phyloP scores from a whole-genome alignment of 768 basidiomycete genomes.

The Pseudohyphozyma bogoriensis region DNA sequence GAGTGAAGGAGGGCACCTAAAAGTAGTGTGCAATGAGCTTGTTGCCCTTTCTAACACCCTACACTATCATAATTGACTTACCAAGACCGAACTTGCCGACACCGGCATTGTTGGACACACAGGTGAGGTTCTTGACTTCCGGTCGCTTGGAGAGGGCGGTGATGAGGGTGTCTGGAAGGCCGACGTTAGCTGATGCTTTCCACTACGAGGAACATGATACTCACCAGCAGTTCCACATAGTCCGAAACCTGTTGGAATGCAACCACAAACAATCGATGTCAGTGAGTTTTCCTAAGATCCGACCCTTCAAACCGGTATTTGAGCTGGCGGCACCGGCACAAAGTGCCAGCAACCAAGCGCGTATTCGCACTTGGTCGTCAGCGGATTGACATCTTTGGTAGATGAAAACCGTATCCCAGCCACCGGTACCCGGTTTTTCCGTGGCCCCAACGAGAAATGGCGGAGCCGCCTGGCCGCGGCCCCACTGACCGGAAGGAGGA shows the following conservation, averaged over 20 bases:
- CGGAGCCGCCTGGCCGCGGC: not conserved
- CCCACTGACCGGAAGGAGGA: not conserved
- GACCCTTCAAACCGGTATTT: too few relatives aligned
- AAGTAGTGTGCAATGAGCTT: not conserved
- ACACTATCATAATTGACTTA: not conserved
- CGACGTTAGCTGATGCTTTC: too few relatives aligned
- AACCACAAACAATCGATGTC: not conserved
- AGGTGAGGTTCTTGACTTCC: conserved; percentile 64
- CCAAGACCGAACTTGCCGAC: conserved; percentile 32
- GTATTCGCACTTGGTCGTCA: too few relatives aligned
- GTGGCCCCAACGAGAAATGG: too few relatives aligned
- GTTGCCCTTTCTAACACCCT: not conserved
- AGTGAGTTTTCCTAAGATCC: not conserved
- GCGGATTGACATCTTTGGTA: too few relatives aligned
- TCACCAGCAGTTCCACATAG: conserved; percentile 76
- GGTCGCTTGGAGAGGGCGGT: conserved; percentile 61
- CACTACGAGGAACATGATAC: conserved; percentile 12
- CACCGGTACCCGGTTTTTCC: too few relatives aligned
- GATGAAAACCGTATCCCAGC: too few relatives aligned
- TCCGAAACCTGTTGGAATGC: conserved; percentile 64
- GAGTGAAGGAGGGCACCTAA: conserved; percentile 61
- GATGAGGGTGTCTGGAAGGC: conserved; percentile 61
- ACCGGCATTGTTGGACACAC: conserved; percentile 78
- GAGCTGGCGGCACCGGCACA: too few relatives aligned
- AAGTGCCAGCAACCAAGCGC: too few relatives aligned